Evolutionary conservation across 148 eudicot genomes (phyloP).

Genomic region (Camellia lanceoleosa): DNA sequence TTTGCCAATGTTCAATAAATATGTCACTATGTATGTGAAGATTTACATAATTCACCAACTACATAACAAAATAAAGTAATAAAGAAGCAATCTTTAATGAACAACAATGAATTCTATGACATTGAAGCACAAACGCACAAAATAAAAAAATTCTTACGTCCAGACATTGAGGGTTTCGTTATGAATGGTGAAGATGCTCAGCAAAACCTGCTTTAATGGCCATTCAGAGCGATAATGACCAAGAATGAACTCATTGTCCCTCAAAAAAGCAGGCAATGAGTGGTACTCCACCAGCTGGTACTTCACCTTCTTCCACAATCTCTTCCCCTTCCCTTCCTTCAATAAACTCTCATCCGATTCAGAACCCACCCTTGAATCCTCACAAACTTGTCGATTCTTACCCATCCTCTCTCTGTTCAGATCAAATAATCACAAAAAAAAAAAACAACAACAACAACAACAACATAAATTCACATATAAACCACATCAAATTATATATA

Average conservation of each 20-base stretch:
- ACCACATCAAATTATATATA: background rate
- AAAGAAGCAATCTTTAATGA: background rate
- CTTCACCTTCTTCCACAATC: slow-evolving; percentile 80
- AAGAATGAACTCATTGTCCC: slow-evolving; percentile 76
- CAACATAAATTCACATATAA: background rate
- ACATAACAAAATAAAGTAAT: background rate
- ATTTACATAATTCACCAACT: background rate
- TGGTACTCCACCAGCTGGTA: slow-evolving; percentile 86
- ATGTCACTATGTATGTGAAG: background rate
- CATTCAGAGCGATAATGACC: slow-evolving; percentile 80
- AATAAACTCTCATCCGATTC: slow-evolving; percentile 2
- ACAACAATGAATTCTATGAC: background rate
- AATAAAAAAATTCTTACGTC: slow-evolving; percentile 57
- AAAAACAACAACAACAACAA: background rate
- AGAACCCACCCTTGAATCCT: slow-evolving; percentile 12
- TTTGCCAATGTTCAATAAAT: background rate
- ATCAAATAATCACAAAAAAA: background rate
- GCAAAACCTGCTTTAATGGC: slow-evolving; percentile 72
- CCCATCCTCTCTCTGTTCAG: slow-evolving; percentile 16
- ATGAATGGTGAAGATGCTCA: slow-evolving; percentile 76
- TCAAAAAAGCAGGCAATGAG: slow-evolving; percentile 69
- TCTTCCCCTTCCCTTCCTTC: slow-evolving; percentile 63
- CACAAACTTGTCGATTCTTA: background rate
- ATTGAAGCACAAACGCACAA: background rate
- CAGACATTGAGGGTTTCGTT: slow-evolving; percentile 94